Evolutionary conservation across 352 stramenopile genomes (phyloP).

Genomic region (Phytopythium delawarense): DNA sequence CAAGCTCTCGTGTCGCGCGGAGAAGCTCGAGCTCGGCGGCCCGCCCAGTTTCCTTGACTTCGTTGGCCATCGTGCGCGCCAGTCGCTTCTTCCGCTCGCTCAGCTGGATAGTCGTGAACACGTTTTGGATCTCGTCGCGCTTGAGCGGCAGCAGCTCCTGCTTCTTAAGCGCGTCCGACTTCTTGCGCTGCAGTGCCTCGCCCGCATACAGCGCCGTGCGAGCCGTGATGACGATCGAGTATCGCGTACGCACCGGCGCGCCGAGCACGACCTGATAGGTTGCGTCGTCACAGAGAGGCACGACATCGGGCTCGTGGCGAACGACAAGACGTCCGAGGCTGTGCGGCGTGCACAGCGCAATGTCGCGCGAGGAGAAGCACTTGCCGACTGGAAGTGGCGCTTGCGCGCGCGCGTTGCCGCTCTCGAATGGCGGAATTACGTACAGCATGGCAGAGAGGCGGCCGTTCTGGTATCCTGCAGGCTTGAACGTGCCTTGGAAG

Average conservation of each 20-base stretch:
- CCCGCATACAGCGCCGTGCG: conserved; percentile 40
- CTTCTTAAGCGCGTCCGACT: conserved; percentile 50
- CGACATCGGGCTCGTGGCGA: conserved; percentile 47
- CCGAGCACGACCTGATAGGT: conserved; percentile 76
- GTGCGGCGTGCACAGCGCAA: conserved; percentile 61
- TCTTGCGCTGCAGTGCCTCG: conserved; percentile 47
- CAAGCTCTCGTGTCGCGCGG: conserved; percentile 34
- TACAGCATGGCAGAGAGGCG: conserved; percentile 77
- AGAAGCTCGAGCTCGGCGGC: conserved; percentile 52
- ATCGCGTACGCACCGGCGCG: conserved; percentile 60
- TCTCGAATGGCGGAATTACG: conserved; percentile 27
- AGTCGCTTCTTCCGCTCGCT: conserved; percentile 66
- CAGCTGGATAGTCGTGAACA: conserved; percentile 69
- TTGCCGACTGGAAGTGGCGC: conserved; percentile 47
- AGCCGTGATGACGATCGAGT: conserved; percentile 57
- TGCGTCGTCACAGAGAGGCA: conserved; percentile 41
- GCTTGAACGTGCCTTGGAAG: conserved; percentile 75
- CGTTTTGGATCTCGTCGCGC: conserved; percentile 56
- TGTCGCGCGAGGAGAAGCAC: conserved; percentile 41
- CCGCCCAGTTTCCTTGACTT: conserved; percentile 40
- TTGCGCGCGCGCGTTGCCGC: conserved; percentile 10
- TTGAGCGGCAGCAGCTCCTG: conserved; percentile 58
- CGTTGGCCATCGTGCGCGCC: conserved; percentile 36
- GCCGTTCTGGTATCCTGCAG: conserved; percentile 67
- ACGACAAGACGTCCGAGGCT: conserved; percentile 63